phyloP scores from a whole-genome alignment of 2,329 filamentous ascomycete species.

The Fusarium sp. region DNA sequence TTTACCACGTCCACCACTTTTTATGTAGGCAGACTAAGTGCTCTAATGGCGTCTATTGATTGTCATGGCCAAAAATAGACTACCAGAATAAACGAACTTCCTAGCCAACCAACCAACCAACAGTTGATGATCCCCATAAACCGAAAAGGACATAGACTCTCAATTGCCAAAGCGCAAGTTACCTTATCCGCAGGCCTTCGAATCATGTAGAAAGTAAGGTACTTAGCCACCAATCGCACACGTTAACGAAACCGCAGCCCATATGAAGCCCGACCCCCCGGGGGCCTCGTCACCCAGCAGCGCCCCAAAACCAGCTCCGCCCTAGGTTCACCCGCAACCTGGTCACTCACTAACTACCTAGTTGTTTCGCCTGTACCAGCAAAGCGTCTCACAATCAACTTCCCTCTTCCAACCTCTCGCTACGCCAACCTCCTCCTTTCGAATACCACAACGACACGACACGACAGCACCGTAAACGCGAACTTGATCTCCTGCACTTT shows the following conservation, averaged over 20 bases:
- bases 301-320: constrained; percentile 28
- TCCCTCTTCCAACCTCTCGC: constrained; percentile 41
- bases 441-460: constrained; percentile 26
- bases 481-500: constrained; percentile 11
- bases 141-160: not conserved
- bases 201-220: constrained; percentile 1
- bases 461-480: constrained; percentile 25
- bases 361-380: constrained; percentile 45
- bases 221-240: constrained; percentile 7
- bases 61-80: not conserved
- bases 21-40: not conserved
- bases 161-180: not conserved
- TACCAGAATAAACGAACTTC: not conserved
- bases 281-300: constrained; percentile 45
- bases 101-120: not conserved
- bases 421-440: constrained; percentile 38
- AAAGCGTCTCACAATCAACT: constrained; percentile 42
- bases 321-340: constrained; percentile 23
- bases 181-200: not conserved
- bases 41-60: not conserved
- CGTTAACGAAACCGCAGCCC: not conserved
- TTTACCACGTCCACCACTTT: not conserved
- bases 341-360: constrained; percentile 35
- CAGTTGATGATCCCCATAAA: not conserved
- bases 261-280: constrained; percentile 23